Base-by-base conservation (phyloP, 2,329 filamentous ascomycete species). In the Teratosphaeria destructans region DNA sequence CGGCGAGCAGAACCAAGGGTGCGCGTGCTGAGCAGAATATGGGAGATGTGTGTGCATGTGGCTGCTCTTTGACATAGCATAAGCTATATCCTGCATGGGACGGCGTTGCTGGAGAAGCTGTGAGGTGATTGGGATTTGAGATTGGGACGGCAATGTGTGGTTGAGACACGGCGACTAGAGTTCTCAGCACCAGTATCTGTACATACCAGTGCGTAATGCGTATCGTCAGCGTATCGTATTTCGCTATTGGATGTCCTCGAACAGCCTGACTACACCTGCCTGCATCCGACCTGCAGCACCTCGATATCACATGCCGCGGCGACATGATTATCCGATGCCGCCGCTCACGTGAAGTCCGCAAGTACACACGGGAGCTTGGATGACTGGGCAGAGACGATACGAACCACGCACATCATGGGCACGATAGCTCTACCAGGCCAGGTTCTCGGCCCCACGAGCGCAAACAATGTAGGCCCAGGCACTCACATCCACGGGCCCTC, bases 1-100 rank as follows among this genome's bases (percentile, higher is more conserved):
- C 67, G 92, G 96, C 77, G 91, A 90, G 74, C 90, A 95, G 70
- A 86, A 90, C 69, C 90, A 95, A 71, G 91, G 92, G 60, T 99
- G 94, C 76, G 86, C 92, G 69, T 99, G 94, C 79, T 99, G 60
- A 39, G 52, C 55, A 32, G 3, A 14, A 19, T 2, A 19, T n/a
- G 47, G 5, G 8, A 26, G 14, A 10, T 5, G 10, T 57, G 43
- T 29, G 16, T 34, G 29, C 4, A 39, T 23, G 10, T 29, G 16
- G 54, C 8, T 55, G 32, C 11, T 55, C 35, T 55, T 27, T 27
- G 32, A 39, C 54, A 11, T 55, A 12, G 32, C 37, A 34, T 23
- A 49, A 23, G 43, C 43, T 19, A 49, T 49, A 19, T 5, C 43
- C 43, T 49, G 43, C 43, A 49, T 49, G n/a, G 43, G 43, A 49